Evolutionary conservation across 2,329 filamentous ascomycete species (phyloP), one percentile per base, ranked within the genome.

Genomic region (Thielaviopsis punctulata): DNA sequence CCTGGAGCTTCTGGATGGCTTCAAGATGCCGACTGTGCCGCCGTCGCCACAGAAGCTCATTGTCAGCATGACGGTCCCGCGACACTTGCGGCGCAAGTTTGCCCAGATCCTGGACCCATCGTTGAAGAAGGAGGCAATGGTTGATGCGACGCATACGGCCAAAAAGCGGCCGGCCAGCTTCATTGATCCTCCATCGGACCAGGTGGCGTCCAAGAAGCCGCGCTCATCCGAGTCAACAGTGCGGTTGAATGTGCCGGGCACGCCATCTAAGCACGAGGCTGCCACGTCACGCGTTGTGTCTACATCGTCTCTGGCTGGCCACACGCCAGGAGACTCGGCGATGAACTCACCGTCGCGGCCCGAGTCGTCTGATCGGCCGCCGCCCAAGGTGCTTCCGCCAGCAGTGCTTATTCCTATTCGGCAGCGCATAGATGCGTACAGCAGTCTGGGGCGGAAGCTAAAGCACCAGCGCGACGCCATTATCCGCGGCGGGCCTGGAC

Each of bases 391-490:
- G 33, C 10, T 39, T 39, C 33, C 33, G 8, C 15, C 43, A 21
- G 15, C 39, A 5, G 27, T 45, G 2, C 45, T 44, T 2, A 30
- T n/a, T 10, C 44, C 43, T 7, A 33, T 47, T 27, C 54, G 43
- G 47, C 49, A n/a, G 60, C 62, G 12, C 61, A 61, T 21, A 50
- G 59, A 21, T 7, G 58, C 46, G 60, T 27, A 69, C 57, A 62
- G 61, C 24, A 60, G 56, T 2, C 58, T 76, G 7, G 76, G 72
- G 2, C 70, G 66, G 27, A 70, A 67, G 51, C 64, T 79, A 18
- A 79, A 79, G 64, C 75, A 77, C 55, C 65, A 69, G 12, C 72
- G 73, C 23, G 76, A 79, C 56, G 68, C 63, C 15, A 66, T 75
- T 55, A 59, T 53, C 19, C 53, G 53, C 23, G 30, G 61, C 44